These are phyloP conservation scores for Sindora glabra DNA, from an alignment of 306 rosid species.

Conservation along the genomic window DNA sequence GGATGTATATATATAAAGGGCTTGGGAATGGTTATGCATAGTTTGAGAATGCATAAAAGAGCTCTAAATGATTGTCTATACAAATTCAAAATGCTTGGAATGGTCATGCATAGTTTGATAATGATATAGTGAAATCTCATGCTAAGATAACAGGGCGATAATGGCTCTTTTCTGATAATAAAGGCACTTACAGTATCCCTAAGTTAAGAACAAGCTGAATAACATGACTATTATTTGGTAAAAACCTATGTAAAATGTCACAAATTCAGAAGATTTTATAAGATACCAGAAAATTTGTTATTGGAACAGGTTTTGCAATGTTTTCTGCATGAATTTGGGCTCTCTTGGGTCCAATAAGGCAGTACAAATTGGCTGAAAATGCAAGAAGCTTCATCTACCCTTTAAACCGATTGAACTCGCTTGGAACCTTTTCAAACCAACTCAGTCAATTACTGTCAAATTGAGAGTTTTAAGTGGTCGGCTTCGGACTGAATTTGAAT, in stretches of 20 bases:
- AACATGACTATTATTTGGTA: conserved; percentile 13
- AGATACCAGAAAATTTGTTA: conserved; percentile 15
- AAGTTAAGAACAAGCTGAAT: conserved; percentile 13
- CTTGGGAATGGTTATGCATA: no score
- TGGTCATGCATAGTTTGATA: conserved; percentile 50
- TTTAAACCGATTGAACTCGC: no score
- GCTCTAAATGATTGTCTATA: conserved; percentile 59
- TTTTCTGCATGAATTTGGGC: no score
- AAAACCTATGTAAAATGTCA: not conserved
- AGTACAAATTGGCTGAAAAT: no score
- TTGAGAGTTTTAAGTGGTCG: no score
- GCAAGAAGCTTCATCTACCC: no score
- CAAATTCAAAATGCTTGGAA: conserved; percentile 63
- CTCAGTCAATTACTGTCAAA: no score
- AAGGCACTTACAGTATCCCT: conserved; percentile 11
- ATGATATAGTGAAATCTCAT: conserved; percentile 31
- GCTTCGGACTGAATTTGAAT: no score
- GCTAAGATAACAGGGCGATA: conserved; percentile 4
- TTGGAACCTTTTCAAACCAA: no score
- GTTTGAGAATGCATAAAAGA: conserved; percentile 73
- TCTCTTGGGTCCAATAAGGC: no score
- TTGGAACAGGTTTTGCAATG: no score
- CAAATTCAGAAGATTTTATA: conserved; percentile 23
- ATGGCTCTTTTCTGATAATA: conserved; percentile 15
- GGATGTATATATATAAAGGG: no score